A percentile compares a stretch with the other conserved stretches of the same genome.
phyloP scores from a whole-genome alignment of 2,329 filamentous ascomycete species.

The Fusarium burgessii region DNA sequence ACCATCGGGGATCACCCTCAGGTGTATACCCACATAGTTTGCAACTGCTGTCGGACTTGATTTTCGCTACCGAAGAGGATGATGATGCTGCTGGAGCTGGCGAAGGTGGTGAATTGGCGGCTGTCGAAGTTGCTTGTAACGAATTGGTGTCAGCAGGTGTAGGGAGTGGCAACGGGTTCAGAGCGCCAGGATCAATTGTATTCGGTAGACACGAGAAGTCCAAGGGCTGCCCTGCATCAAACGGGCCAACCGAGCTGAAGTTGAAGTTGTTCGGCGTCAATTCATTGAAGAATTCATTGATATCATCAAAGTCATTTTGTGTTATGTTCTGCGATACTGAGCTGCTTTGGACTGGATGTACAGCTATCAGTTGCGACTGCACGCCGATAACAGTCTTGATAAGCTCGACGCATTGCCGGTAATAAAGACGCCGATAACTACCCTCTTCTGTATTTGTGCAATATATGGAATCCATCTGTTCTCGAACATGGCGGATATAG shows the following conservation, averaged over 20 bases:
- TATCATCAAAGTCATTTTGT: conserved; percentile 19
- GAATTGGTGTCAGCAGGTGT: conserved; percentile 40
- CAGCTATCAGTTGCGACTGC: background rate
- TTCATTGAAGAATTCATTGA: conserved; percentile 37
- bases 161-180: conserved; percentile 38
- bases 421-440: conserved; percentile 56
- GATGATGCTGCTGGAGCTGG: conserved; percentile 27
- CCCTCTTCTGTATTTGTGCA: conserved; percentile 17
- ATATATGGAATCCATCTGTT: conserved; percentile 60
- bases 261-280: conserved; percentile 26
- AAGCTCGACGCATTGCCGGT: conserved; percentile 56
- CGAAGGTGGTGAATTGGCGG: conserved; percentile 42
- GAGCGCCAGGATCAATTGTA: conserved; percentile 23
- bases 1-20: conserved; percentile 69
- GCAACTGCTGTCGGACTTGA: conserved; percentile 61
- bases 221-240: conserved; percentile 24
- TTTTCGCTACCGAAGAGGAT: conserved; percentile 47
- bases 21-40: conserved; percentile 67
- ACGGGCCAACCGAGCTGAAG: conserved; percentile 33
- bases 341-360: conserved; percentile 24
- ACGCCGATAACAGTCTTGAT: conserved; percentile 54
- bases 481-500: conserved; percentile 57
- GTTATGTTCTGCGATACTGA: conserved; percentile 9
- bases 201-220: conserved; percentile 20
- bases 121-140: conserved; percentile 38